These are phyloP conservation scores for Ustilago loliicola DNA, from an alignment of 1,284 basidiomycete genomes.

Conservation along the genomic window DNA sequence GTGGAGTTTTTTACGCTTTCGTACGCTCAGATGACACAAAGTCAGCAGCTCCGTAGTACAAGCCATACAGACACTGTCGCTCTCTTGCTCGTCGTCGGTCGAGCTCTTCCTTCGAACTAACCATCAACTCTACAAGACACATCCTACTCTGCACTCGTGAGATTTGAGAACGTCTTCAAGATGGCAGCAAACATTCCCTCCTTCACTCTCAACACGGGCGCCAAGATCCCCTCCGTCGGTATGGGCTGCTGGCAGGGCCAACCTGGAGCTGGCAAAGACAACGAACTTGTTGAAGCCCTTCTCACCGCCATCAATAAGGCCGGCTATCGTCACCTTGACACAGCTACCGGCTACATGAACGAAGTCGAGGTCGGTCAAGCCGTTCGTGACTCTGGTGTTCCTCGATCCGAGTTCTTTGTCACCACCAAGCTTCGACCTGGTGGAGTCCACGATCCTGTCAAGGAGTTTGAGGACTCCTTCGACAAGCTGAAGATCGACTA, in stretches of 20 bases:
- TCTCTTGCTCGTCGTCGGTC: neutral
- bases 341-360: constrained; percentile 73
- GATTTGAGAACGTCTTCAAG: neutral
- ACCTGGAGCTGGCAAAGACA: constrained; percentile 33
- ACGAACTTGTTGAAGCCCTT: constrained; percentile 38
- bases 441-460: constrained; percentile 44
- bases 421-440: constrained; percentile 83
- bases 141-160: neutral
- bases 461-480: constrained; percentile 79
- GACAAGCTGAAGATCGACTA: constrained; percentile 80
- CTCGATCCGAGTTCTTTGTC: constrained; percentile 84
- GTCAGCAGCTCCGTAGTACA: neutral
- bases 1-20: neutral
- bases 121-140: neutral
- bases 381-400: constrained; percentile 79
- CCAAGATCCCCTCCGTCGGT: constrained; percentile 56
- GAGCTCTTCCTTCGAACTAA: neutral
- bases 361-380: constrained; percentile 87
- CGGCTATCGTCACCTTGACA: constrained; percentile 64
- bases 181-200: constrained; percentile 44
- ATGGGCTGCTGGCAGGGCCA: constrained; percentile 61
- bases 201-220: constrained; percentile 56
- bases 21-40: neutral
- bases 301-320: constrained; percentile 34
- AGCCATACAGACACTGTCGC: neutral